phyloP scores from a whole-genome alignment of 2,329 filamentous ascomycete species.

The Hymenoscyphus fraxineus region DNA sequence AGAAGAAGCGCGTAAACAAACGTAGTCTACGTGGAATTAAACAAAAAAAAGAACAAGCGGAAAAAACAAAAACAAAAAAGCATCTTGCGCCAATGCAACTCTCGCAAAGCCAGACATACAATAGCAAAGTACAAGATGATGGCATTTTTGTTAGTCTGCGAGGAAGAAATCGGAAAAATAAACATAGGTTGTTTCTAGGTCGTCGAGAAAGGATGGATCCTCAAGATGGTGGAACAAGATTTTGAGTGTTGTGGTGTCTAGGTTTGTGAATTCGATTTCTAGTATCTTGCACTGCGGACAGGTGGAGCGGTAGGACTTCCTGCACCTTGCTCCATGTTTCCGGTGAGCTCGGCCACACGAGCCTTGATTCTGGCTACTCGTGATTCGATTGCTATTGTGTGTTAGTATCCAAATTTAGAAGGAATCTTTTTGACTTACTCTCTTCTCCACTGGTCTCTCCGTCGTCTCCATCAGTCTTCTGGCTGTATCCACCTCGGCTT shows the following conservation, averaged over 20 bases:
- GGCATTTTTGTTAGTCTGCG: not conserved
- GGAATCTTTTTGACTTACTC: slow-evolving; percentile 56
- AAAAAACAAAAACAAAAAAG: slow-evolving; percentile 3
- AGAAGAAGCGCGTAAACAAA: slow-evolving; percentile 10
- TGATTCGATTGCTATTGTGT: slow-evolving; percentile 77
- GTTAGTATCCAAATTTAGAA: slow-evolving; percentile 28
- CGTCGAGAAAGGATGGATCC: not conserved
- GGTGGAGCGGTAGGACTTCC: slow-evolving; percentile 15
- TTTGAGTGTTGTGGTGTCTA: no score
- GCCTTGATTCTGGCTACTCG: slow-evolving; percentile 97
- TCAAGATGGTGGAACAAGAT: not conserved
- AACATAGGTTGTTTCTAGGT: slow-evolving; percentile 8
- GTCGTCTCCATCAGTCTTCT: slow-evolving; percentile 64
- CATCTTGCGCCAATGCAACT: not conserved
- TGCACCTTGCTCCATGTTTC: slow-evolving; percentile 61
- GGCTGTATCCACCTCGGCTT: slow-evolving; percentile 50
- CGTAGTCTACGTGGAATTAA: not conserved
- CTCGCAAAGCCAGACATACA: not conserved
- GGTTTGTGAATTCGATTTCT: not conserved
- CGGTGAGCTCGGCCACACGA: slow-evolving; percentile 88
- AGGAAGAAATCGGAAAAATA: slow-evolving; percentile 1
- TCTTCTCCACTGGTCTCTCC: slow-evolving; percentile 94
- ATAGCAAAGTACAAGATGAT: slow-evolving; percentile 4
- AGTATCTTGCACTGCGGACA: slow-evolving; percentile 6
- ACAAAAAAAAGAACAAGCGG: not conserved